Base-by-base conservation (phyloP, 495 filamentous ascomycete species). In the Viridothelium virens region DNA sequence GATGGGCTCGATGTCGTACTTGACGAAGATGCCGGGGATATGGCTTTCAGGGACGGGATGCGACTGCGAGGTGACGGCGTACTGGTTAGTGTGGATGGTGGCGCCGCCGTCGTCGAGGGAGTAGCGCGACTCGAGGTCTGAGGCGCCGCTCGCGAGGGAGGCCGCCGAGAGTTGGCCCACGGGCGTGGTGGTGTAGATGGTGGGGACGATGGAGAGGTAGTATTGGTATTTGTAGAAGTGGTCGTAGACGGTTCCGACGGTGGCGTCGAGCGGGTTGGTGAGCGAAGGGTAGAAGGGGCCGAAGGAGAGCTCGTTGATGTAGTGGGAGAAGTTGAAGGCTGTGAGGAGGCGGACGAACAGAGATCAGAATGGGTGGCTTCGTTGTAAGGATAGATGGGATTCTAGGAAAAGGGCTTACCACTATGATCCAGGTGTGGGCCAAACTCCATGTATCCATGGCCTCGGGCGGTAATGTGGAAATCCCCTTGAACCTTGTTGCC, bases 261-360 rank as follows among this genome's bases (percentile, higher is more conserved):
- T 96, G 64, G 86, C 86, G 79, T 97, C 95, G 68, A 99, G 91
- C 0, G 94, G 94, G 80, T 97, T 99, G 69, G 86, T 83, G 61
- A 99, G 88, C 25, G 87, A 90, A 11, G 95, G 94, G 78, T 96
- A 96, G 80, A 90, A 94, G 33, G 92, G 90, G 0, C 94, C 94
- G 78, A 95, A 99, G 70, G 93, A 97, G 70, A 99, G 87, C 76
- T 97, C 93, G 70, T 89, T 92, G 78, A 97, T 87, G 78, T 96
- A 88, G 80, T 99, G 94, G 36, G 92, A 91, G 85, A 99, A 97
- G 81, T 99, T 97, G 86, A 98, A 98, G 33, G 83, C 90, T 92
- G 65, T 2, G 67, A 38, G 38, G 3, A 39, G 7, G 7, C 25
- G 7, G 6, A 34, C n/a, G 38, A 47, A 5, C 1, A 65, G 64